Percentiles rank a stretch among this genome's conserved stretches.
Conservation (phyloP, 2,329 filamentous ascomycete genomes). For the Hypoxylon sp. region DNA sequence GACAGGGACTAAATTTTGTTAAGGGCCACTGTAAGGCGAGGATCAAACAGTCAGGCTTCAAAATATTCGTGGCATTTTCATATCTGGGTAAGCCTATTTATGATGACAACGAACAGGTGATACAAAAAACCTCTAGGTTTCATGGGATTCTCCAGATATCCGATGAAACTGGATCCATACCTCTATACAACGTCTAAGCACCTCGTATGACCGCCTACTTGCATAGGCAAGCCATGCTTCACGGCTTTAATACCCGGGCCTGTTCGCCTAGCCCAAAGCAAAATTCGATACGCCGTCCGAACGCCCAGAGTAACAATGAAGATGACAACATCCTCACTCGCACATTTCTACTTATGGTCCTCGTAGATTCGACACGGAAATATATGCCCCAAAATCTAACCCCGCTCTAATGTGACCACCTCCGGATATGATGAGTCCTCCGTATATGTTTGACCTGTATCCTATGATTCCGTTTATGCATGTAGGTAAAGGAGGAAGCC, state of each 20-base stretch:
- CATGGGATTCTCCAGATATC: neutral
- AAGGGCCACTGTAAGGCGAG: no score
- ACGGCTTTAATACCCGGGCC: conserved; percentile 13
- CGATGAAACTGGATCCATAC: neutral
- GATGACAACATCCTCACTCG: conserved; percentile 7
- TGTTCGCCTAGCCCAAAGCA: conserved; percentile 1
- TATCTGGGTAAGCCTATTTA: neutral
- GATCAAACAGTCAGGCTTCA: neutral
- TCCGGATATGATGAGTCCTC: neutral
- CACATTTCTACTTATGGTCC: conserved; percentile 16
- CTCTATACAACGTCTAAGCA: neutral
- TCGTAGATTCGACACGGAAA: conserved; percentile 20
- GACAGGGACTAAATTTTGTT: neutral
- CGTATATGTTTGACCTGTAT: conserved; percentile 8
- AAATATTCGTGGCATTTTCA: neutral
- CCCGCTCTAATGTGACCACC: conserved; percentile 22
- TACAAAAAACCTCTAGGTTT: neutral
- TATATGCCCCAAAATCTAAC: conserved; percentile 25
- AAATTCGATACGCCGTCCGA: neutral
- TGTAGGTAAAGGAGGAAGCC: neutral
- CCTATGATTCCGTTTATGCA: conserved; percentile 8
- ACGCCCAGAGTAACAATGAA: conserved; percentile 10
- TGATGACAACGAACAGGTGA: neutral
- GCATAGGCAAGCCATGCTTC: conserved; percentile 9
- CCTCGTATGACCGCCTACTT: neutral